Percentiles rank a stretch among this genome's conserved stretches.
These are phyloP conservation scores for Rubroboletus satanas DNA, from an alignment of 768 basidiomycete species.

Conservation along the genomic window DNA sequence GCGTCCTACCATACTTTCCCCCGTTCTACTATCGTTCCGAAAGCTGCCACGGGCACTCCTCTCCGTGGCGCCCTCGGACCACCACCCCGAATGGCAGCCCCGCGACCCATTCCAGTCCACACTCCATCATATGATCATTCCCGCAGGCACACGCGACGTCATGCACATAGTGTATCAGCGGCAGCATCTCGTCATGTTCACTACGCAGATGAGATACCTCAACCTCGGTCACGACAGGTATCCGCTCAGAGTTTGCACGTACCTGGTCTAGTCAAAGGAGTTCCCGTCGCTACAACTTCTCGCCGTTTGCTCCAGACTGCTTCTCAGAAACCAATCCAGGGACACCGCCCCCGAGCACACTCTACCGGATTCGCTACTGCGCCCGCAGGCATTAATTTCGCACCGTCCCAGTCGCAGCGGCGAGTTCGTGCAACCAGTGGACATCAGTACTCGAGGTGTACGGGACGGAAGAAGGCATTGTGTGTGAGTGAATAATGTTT, in stretches of 20 bases:
- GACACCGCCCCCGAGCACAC: conserved; percentile 19
- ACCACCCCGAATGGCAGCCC: conserved; percentile 1
- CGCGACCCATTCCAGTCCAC: neutral
- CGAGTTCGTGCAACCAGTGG: conserved; percentile 1
- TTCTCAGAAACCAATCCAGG: conserved; percentile 5
- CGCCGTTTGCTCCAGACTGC: neutral
- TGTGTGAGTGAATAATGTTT: conserved; percentile 29
- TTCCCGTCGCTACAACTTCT: conserved; percentile 2
- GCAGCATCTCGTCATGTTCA: conserved; percentile 25
- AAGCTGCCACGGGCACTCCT: neutral
- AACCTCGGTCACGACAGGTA: conserved; percentile 8
- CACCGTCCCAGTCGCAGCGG: conserved; percentile 5
- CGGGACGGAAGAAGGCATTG: conserved; percentile 50
- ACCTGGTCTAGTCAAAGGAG: neutral
- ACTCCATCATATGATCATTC: conserved; percentile 5
- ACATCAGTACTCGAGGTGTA: conserved; percentile 47
- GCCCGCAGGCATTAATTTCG: neutral
- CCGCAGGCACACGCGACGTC: neutral
- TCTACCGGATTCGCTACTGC: conserved; percentile 17
- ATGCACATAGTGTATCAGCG: conserved; percentile 13
- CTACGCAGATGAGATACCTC: conserved; percentile 16
- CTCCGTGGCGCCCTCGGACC: neutral
- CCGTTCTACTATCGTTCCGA: conserved; percentile 14
- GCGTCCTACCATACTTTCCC: conserved; percentile 28
- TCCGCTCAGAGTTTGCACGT: conserved; percentile 6